Conservation (phyloP, 768 basidiomycete species). For the Naematelia encephala region DNA sequence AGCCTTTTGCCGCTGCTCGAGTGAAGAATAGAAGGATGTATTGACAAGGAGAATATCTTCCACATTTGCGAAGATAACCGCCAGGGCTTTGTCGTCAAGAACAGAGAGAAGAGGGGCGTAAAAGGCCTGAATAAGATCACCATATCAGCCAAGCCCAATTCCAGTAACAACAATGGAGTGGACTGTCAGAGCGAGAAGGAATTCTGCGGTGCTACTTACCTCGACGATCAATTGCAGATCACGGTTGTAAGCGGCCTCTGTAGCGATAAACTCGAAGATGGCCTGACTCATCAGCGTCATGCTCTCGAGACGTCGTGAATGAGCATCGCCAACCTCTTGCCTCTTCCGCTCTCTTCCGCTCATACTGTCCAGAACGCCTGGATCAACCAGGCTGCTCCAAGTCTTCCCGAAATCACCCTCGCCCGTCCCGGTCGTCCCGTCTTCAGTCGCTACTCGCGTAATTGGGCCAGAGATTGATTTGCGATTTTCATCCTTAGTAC, state of each 20-base stretch:
- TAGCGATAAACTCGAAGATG: slow-evolving; percentile 90
- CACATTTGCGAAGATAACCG: slow-evolving; percentile 84
- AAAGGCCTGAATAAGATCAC: slow-evolving; percentile 61
- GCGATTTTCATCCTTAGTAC: slow-evolving; percentile 5
- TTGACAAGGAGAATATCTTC: slow-evolving; percentile 88
- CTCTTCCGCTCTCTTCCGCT: slow-evolving; percentile 73
- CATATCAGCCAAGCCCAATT: background rate
- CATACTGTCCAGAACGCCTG: slow-evolving; percentile 74
- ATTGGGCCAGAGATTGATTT: slow-evolving; percentile 3
- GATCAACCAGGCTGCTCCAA: slow-evolving; percentile 89
- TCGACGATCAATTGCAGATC: slow-evolving; percentile 89
- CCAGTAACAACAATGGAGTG: background rate
- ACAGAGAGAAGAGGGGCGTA: slow-evolving; percentile 69
- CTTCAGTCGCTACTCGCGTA: background rate
- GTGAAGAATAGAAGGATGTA: slow-evolving; percentile 77
- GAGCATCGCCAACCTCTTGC: slow-evolving; percentile 66
- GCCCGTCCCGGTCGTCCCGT: background rate
- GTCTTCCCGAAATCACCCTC: slow-evolving; percentile 56
- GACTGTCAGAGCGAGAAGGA: background rate
- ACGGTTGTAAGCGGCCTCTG: slow-evolving; percentile 83
- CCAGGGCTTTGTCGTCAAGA: slow-evolving; percentile 71
- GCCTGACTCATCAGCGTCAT: slow-evolving; percentile 55
- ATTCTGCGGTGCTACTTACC: slow-evolving; percentile 54
- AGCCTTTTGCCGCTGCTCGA: slow-evolving; percentile 87
- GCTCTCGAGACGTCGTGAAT: background rate